Evolutionary conservation across 345 rosid species (phyloP), one percentile per base, ranked within the genome.

Genomic region (Geranium rotundifolium): DNA sequence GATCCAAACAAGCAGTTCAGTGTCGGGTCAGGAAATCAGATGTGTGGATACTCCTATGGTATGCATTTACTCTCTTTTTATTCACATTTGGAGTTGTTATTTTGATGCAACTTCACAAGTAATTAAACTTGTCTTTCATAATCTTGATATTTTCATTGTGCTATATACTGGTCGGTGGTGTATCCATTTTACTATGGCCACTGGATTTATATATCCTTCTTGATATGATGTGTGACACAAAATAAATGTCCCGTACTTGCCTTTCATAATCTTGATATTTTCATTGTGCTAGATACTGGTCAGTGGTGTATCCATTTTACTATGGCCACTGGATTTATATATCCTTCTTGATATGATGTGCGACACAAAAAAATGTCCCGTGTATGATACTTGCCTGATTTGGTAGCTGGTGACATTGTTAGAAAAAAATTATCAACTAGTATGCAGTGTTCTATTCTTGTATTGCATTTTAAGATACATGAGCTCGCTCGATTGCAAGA

Each of bases 21-120:
- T 20, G 41, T 61, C 68, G 60, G 67, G 63, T 68, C 74, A 62
- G 18, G 83, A 73, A 81, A 71, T 69, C 49, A 65, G 79, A 66
- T 46, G 64, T 69, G 46, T 52, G 62, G 65, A 70, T 62, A 63
- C 63, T n/a, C 49, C 61, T 49, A 29, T 55, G 81, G 81, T 80
- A 75, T 46, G 52, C 10, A 5, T 46, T 14, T 46, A 46, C 52
- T 46, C 10, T 34, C 10, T 46, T 12, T 46, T 46, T 46, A 46
- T 14, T 7, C 16, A 46, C 52, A 46, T 14, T 3, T 14, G 16
- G 52, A 34, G 41, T 34, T 14, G 16, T 46, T 1, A 46, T 46
- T 46, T 46, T 46, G 52, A 14, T 46, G 52, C 52, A 46, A 46
- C 15, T 46, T 46, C 16, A 46, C 12, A 9, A 14, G 52, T 46